phyloP scores from a whole-genome alignment of 148 eudicot species.

The Amaranthus hypochondriacus region DNA sequence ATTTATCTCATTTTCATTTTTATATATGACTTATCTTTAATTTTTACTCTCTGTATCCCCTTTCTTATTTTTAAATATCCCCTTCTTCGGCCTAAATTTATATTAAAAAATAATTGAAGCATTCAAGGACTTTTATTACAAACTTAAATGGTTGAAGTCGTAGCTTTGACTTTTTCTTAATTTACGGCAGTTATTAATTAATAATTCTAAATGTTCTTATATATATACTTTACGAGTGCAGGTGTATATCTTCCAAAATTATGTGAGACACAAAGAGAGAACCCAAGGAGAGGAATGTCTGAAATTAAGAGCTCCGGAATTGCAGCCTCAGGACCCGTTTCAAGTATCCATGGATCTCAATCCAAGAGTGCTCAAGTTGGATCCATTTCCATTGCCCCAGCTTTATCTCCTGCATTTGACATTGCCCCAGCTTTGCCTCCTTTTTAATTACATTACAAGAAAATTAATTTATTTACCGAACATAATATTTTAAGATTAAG shows the following conservation, averaged over 20 bases:
- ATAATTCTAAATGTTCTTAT: not conserved
- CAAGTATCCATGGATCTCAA: slow-evolving; percentile 5
- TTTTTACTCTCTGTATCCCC: too few species aligned
- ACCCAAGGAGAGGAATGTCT: slow-evolving; percentile 43
- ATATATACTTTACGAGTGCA: not conserved
- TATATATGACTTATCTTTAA: too few species aligned
- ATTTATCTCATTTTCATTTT: too few species aligned
- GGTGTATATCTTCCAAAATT: slow-evolving; percentile 66
- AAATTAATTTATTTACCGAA: too few species aligned
- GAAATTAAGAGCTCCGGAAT: slow-evolving; percentile 54
- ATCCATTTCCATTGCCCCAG: not conserved
- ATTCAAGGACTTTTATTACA: too few species aligned
- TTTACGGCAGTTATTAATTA: not conserved
- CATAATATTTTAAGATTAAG: too few species aligned
- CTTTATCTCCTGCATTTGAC: not conserved
- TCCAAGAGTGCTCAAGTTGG: slow-evolving; percentile 16
- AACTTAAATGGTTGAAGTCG: too few species aligned
- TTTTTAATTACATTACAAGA: not conserved
- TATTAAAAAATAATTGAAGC: too few species aligned
- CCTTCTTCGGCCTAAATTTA: too few species aligned
- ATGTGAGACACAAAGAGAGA: slow-evolving; percentile 32
- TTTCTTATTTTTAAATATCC: too few species aligned
- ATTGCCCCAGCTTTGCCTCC: slow-evolving; percentile 11
- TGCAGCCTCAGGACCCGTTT: slow-evolving; percentile 30
- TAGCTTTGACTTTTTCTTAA: too few species aligned